Evolutionary conservation across 768 basidiomycete species (phyloP), one percentile per base, ranked within the genome.

Genomic region (Leccinellum luteum): DNA sequence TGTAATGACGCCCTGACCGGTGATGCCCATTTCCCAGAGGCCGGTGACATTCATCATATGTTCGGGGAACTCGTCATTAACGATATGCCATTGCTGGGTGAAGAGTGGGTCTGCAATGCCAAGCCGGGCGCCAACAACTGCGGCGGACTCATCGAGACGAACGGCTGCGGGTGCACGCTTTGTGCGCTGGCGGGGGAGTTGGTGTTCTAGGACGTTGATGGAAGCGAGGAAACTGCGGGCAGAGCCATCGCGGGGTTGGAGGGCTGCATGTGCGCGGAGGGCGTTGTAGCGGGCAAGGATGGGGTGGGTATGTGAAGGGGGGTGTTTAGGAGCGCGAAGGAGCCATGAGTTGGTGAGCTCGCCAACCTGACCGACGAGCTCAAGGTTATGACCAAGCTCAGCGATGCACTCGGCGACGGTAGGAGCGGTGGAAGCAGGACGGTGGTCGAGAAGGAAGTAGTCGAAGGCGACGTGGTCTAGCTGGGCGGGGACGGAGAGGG

Each of bases 41-140:
- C 83, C 80, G 0, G 93, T 89, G n/a, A 94, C 90, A 66, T 99
- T 98, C 86, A 99, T 89, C 79, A 81, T 85, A 62, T 92, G 83
- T 65, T 89, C 83, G 4, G 87, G 89, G 62, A 79, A 85, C 32
- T 91, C 81, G 58, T 90, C 85, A 74, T 99, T 98, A 59, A 97
- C 82, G 23, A 98, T 78, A 76, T 98, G 96, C 97, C 97, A 98
- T 77, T 98, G 96, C 57, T 82, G 72, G 15, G 79, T 68, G 69
- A 97, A 94, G 58, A 88, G 77, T 0, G 96, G 96, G 68, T 98
- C 96, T 25, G 76, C 64, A 58, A 99, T 86, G 19, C 78, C 81
- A 38, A 96, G 79, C 12, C 79, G 78, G 35, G 80, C 70, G 9
- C 85, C 87, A 35, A 87, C 76, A 7, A 71, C 78, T 44, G 77